phyloP scores from a whole-genome alignment of 768 basidiomycete genomes.

The Austroboletus festivus region DNA sequence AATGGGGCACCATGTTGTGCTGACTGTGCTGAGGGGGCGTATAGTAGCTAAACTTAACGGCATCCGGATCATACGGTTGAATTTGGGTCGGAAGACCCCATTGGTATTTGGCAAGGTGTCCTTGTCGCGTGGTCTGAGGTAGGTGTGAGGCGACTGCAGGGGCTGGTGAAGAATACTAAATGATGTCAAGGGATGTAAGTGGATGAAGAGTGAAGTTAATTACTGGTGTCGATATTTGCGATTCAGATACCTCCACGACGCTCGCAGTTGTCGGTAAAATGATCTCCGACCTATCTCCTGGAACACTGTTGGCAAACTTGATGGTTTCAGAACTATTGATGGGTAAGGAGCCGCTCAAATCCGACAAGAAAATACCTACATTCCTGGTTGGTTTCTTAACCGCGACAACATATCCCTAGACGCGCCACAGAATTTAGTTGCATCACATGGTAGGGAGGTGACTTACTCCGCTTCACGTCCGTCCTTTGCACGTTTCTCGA shows the following conservation, averaged over 20 bases:
- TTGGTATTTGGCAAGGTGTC: neutral
- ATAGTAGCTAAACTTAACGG: slow-evolving; percentile 4
- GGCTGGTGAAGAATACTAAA: slow-evolving; percentile 10
- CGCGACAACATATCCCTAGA: slow-evolving; percentile 21
- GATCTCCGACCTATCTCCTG: slow-evolving; percentile 15
- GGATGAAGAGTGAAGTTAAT: neutral
- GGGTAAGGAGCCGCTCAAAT: neutral
- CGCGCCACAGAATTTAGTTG: slow-evolving; percentile 1
- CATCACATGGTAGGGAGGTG: neutral
- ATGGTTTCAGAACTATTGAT: slow-evolving; percentile 12
- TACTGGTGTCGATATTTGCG: slow-evolving; percentile 15
- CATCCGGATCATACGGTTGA: neutral
- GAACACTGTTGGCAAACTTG: slow-evolving; percentile 12
- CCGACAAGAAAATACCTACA: slow-evolving; percentile 12
- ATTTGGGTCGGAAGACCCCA: neutral
- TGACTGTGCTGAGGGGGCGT: neutral
- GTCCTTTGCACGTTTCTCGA: slow-evolving; percentile 36
- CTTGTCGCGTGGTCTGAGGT: slow-evolving; percentile 12
- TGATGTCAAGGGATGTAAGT: slow-evolving; percentile 7
- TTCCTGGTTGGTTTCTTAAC: slow-evolving; percentile 10
- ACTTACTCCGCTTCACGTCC: slow-evolving; percentile 47
- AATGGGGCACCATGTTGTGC: neutral
- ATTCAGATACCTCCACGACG: slow-evolving; percentile 33
- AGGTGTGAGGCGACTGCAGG: neutral
- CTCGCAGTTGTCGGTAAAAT: slow-evolving; percentile 34